A percentile compares a stretch with the other conserved stretches of the same genome.
Conservation (phyloP, 78 protist species). For the Cavenderia fasciculata region DNA sequence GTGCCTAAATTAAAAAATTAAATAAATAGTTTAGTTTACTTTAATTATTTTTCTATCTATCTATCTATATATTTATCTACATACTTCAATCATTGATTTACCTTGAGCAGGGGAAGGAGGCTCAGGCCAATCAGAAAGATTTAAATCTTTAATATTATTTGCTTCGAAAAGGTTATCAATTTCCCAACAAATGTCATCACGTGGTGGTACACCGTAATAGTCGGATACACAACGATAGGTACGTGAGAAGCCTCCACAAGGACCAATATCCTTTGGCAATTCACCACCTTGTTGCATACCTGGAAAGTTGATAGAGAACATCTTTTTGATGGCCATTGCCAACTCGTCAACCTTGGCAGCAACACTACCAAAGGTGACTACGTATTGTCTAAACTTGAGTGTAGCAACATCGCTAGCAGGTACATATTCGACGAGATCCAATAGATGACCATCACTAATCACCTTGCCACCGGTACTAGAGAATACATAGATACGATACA, state of each 20-base stretch:
- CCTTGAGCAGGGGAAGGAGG: conserved; percentile 70
- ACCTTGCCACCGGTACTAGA: conserved; percentile 37
- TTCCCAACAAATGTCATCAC: conserved; percentile 78
- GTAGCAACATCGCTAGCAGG: conserved; percentile 11
- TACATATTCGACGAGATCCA: conserved; percentile 51
- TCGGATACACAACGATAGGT: conserved; percentile 61
- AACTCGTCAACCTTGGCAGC: conserved; percentile 2
- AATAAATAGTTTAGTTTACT: no score
- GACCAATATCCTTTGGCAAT: neutral
- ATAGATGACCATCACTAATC: conserved; percentile 32
- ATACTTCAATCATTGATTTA: conserved; percentile 60
- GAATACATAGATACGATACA: conserved; percentile 32
- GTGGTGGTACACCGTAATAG: conserved; percentile 12
- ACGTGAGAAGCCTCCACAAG: conserved; percentile 54
- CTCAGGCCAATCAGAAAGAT: conserved; percentile 75
- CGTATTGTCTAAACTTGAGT: conserved; percentile 3
- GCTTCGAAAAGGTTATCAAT: conserved; percentile 65
- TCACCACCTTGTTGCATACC: conserved; percentile 27
- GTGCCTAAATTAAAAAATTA: no score
- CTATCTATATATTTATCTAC: no score
- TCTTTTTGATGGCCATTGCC: conserved; percentile 41
- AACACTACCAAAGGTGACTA: neutral
- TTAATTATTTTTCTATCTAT: no score
- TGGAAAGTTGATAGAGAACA: conserved; percentile 59
- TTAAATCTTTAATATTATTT: conserved; percentile 45